Percentiles rank a stretch among this genome's conserved stretches.
Evolutionary conservation across 495 filamentous ascomycete species (phyloP).

Genomic region (Pyronema omphalodes): DNA sequence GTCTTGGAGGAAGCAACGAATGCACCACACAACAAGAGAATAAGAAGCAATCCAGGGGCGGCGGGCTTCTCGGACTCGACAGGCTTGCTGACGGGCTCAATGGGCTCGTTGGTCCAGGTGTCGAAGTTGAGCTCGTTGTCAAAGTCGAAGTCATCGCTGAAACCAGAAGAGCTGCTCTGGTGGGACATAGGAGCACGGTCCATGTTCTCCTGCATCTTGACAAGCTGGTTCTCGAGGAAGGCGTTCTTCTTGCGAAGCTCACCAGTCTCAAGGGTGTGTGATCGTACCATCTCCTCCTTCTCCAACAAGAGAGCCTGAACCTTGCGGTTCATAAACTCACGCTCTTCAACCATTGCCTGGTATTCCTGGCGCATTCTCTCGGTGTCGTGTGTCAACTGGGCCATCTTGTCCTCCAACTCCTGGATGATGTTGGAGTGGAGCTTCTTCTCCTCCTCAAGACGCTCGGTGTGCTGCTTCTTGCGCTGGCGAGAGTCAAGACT

Average conservation of each 20-base stretch:
- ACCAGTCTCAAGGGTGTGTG: conserved; percentile 82
- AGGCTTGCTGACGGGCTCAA: conserved; percentile 31
- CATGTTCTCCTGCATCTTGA: conserved; percentile 49
- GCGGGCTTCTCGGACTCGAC: conserved; percentile 43
- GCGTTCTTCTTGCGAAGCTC: conserved; percentile 92
- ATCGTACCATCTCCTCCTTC: conserved; percentile 77
- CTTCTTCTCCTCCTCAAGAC: conserved; percentile 94
- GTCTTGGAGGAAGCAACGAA: conserved; percentile 77
- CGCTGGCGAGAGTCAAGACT: conserved; percentile 91
- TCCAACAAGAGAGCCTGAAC: conserved; percentile 61
- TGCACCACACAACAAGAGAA: conserved; percentile 85
- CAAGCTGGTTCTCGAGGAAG: conserved; percentile 68
- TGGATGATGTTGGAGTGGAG: conserved; percentile 54
- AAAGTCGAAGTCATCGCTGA: conserved; percentile 34
- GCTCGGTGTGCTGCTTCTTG: conserved; percentile 97
- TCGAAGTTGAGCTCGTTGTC: conserved; percentile 25
- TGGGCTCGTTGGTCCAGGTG: conserved; percentile 23
- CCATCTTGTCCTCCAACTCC: conserved; percentile 62
- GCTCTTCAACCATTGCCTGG: conserved; percentile 45
- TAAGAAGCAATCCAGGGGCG: conserved; percentile 47
- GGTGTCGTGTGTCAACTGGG: conserved; percentile 35
- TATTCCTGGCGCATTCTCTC: conserved; percentile 46
- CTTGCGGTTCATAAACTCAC: conserved; percentile 53
- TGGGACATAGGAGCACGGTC: conserved; percentile 22
- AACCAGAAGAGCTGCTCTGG: conserved; percentile 21